Evolutionary conservation across 306 rosid genomes (phyloP), one percentile per base, ranked within the genome.

Genomic region (Cicer arietinum): DNA sequence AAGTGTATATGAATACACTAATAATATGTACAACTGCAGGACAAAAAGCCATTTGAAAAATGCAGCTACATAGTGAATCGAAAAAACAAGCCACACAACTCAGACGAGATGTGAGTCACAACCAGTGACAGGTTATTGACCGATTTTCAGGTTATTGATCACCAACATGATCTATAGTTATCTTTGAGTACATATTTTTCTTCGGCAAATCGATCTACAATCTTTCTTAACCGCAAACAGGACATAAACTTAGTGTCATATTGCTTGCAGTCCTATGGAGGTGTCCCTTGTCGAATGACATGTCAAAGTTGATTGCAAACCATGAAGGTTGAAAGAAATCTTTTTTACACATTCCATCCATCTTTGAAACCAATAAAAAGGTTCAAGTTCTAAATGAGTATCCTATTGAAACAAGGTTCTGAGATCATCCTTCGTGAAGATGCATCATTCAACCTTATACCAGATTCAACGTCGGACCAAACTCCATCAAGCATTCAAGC

Each of bases 401-500:
- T 43, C 59, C 30, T 69, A 8, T 40, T 37, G 11, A 69, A 74
- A 57, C 63, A 46, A 54, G n/a, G 71, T 45, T 56, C 61, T 76
- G 57, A 30, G 56, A 56, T 40, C 62, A 25, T n/a, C 67, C 39
- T 61, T 22, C 67, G 50, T 42, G 75, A 69, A 67, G 64, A 25
- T 67, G 70, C 53, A 75, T 35, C 45, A 42, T 42, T 67, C 44
- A 51, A 75, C 68, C 79, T 74, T 48, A 64, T 46, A 44, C 79
- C 71, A 76, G 73, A 80, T 75, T 77, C 71, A 57, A 56, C 75
- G 54, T 4, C 6, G 53, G 62, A 54, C 67, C 17, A 7, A 73
- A 60, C 46, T 71, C 77, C 63, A 67, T 70, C 71, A 65, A 22
- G 51, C 69, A 68, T 80, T 73, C 47, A 25, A 20, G 63, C 73